These are phyloP conservation scores for Oryza brachyantha DNA, from an alignment of 176 grass and related monocot genomes.

Conservation along the genomic window DNA sequence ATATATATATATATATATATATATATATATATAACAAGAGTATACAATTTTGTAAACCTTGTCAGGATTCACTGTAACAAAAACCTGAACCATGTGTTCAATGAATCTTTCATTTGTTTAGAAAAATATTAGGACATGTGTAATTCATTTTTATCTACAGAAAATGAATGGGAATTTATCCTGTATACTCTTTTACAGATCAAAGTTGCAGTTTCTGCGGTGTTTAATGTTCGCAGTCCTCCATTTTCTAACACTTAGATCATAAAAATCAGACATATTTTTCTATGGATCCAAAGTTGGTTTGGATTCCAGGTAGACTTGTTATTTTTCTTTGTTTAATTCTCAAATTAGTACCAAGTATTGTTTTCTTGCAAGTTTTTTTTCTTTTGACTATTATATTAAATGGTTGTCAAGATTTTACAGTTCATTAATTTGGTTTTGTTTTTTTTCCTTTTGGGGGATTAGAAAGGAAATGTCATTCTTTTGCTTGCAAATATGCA, in stretches of 20 bases:
- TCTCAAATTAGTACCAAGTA: not conserved
- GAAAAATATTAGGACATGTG: not conserved
- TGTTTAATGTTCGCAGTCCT: constrained; percentile 72
- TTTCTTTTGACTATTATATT: no score
- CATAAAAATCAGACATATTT: constrained; percentile 55
- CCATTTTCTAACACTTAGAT: constrained; percentile 49
- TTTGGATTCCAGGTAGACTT: constrained; percentile 87
- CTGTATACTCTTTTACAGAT: constrained; percentile 47
- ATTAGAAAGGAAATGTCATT: constrained; percentile 94
- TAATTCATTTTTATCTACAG: not conserved
- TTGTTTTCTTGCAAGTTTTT: constrained; percentile 16
- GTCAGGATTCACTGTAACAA: not conserved
- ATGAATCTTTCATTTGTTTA: not conserved
- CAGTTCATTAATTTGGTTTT: constrained; percentile 30
- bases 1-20: no score
- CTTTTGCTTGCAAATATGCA: constrained; percentile 91
- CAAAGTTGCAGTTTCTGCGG: constrained; percentile 73
- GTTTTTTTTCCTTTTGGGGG: no score
- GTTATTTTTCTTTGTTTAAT: constrained; percentile 5
- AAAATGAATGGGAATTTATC: not conserved
- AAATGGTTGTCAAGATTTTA: no score
- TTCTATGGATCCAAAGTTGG: constrained; percentile 90
- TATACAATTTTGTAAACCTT: not conserved
- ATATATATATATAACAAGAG: no score
- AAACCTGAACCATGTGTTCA: not conserved